Evolutionary conservation across 495 filamentous ascomycete genomes (phyloP), one percentile per base, ranked within the genome.

Genomic region (Lophiostoma macrostomum): DNA sequence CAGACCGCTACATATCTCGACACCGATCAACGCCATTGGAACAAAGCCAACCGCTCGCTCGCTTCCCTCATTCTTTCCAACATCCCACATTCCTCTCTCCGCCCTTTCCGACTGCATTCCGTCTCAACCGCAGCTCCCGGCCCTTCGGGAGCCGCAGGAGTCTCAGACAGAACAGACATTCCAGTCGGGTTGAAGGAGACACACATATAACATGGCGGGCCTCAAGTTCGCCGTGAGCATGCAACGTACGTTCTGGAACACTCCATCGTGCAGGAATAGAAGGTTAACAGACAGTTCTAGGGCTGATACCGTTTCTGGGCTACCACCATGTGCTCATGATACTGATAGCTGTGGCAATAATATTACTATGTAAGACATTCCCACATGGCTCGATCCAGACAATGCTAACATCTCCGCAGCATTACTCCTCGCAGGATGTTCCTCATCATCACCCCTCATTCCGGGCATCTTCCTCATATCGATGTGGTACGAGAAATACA

Each of bases 261-360:
- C 2, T 22, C 6, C 14, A 16, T 11, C 27, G 27, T 24, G 10
- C 19, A 25, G 44, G 32, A 48, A 56, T 52, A n/a, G 41, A 27
- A 60, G 36, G 42, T 65, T 68, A 50, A 67, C 53, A 14, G 5
- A 2, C 10, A 6, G 10, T 20, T 19, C 22, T 61, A 95, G 90
- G 89, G 63, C 81, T 91, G 64, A 78, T 96, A 73, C 91, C 93
- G 52, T 89, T 95, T 73, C 82, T 99, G 54, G 93, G 94, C 56
- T 99, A 97, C 72, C 93, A 99, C 72, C 93, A 99, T 80, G 87
- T 96, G 38, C 78, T 99, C 60, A 97, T 99, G 93, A 87, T 97
- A 60, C 73, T 99, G 43, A 95, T 98, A 64, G 90, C 89, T 30
- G 76, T 96, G 37, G 80, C 91, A 1, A 96, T 98, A 66, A 93